Conservation (phyloP, 768 basidiomycete species). For the Phlegmacium glaucopus region DNA sequence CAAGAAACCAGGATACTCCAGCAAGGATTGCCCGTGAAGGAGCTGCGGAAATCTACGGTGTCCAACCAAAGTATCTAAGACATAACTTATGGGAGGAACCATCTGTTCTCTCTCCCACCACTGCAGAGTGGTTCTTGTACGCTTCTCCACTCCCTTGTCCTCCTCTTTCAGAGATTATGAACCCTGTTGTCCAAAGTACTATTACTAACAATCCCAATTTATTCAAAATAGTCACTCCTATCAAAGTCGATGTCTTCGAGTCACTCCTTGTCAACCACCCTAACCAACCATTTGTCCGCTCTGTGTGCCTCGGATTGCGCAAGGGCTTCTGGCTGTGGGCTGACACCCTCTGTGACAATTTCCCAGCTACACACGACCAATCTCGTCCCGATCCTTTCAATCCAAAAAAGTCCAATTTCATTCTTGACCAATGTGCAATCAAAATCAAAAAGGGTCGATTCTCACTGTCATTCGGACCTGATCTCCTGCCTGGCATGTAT, state of each 20-base stretch:
- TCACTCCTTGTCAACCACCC: constrained; percentile 1
- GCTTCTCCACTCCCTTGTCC: too few relatives aligned
- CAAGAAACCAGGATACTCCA: too few relatives aligned
- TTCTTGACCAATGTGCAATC: neutral
- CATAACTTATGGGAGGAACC: too few relatives aligned
- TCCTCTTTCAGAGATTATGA: too few relatives aligned
- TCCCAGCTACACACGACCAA: neutral
- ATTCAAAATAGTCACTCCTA: too few relatives aligned
- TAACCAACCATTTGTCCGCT: constrained; percentile 3
- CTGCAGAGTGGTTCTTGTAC: constrained; percentile 18
- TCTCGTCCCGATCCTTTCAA: neutral
- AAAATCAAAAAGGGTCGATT: neutral
- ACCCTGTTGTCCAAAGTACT: too few relatives aligned
- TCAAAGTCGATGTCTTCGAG: neutral
- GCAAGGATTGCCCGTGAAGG: too few relatives aligned
- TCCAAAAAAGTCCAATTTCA: neutral
- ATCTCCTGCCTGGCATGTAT: constrained; percentile 23
- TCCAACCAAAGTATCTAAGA: too few relatives aligned
- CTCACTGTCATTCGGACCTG: neutral
- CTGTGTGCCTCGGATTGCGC: constrained; percentile 2
- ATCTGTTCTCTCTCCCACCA: too few relatives aligned
- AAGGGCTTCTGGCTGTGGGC: constrained; percentile 11
- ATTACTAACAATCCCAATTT: too few relatives aligned
- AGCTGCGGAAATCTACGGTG: too few relatives aligned
- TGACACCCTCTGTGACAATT: neutral